Evolutionary conservation across 805 yeast species (phyloP), one percentile per base, ranked within the genome.

Genomic region (Wickerhamomyces ciferrii): DNA sequence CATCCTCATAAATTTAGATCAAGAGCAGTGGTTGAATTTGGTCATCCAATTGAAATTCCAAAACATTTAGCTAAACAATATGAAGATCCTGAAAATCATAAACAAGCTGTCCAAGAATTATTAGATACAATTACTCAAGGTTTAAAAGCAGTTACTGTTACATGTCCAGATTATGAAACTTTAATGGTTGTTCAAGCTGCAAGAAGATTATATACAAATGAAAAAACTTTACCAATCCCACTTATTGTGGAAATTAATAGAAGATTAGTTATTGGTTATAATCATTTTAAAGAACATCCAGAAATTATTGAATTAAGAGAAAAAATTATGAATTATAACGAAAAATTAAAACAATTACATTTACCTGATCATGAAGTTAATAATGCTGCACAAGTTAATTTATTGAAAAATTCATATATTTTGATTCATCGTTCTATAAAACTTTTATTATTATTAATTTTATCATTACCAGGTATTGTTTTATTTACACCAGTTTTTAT

Each of bases 1-100:
- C 96, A 88, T 60, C 92, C 97, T 5, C 96, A 92, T 68, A 90
- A 87, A 63, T 92, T 94, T 69, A 78, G 99, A 65, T 88, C 96
- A 7, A 77, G 99, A 56, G 97, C 97, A 2, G 96, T 92, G 17
- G 77, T 94, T 41, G 99, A 92, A 66, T 92, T 91, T 67, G 99
- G 99, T 15, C 75, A 81, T 46, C 96, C 97, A 7, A 79, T 91
- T 46, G 83, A 78, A 43, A 81, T 94, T 34, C 65, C 78, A 4
- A 66, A 68, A 20, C 79, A 76, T 35, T 69, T 88, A 46, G 87
- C 89, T 5, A 75, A 72, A 18, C 78, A 76, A 63, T 91, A 92
- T 62, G 63, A 74, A 19, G 60, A 72, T 17, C 84, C 88, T 4
- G 82, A 76, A 17, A 79, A 84, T 1, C 81, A 83, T 47, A 75